Evolutionary conservation across 2,329 filamentous ascomycete genomes (phyloP), one percentile per base, ranked within the genome.

Genomic region (Ophiostoma triangulosporum): DNA sequence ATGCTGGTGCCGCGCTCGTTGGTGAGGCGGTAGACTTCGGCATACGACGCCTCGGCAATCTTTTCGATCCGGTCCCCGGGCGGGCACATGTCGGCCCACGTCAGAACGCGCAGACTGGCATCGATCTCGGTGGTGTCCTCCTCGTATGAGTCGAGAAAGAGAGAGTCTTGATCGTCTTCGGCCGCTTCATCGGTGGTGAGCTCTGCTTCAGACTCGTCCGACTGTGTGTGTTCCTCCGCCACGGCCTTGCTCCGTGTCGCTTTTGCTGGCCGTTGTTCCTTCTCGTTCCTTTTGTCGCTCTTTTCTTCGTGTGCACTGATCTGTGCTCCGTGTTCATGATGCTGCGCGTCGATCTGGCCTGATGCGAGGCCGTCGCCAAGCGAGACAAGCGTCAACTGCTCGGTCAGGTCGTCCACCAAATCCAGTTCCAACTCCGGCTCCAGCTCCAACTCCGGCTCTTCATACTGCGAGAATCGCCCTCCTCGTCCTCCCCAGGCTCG

Each of bases 21-120:
- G 48, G 70, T 76, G 58, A 83, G 72, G 9, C 78, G 77, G 60
- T 83, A 84, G 9, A 84, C 78, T 62, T 84, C 80, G 6, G 80
- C 79, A 59, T 77, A 84, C 2, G 80, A 83, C 5, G 80, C 80
- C 62, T 84, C 80, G 9, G 80, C 80, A 50, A 84, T 83, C 65
- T 84, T 84, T 43, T 72, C 70, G 49, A 83, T 78, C 33, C 65
- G 64, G 60, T 77, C 73, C 15, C 70, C 72, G 0, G 69, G 65
- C 0, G 75, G 73, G 49, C 78, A 78, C 29, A 83, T 69, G 51
- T 82, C 77, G 29, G 71, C 65, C 80, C 80, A 84, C 1, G 70
- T 69, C 38, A 81, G 64, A 5, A 72, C 60, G 3, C 72, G 70
- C 15, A 77, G 64, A 17, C 57, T 57, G 0, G 45, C 45, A 15